These are phyloP conservation scores for Pyrenochaeta sp. DNA, from an alignment of 2,329 filamentous ascomycete species.

Conservation along the genomic window DNA sequence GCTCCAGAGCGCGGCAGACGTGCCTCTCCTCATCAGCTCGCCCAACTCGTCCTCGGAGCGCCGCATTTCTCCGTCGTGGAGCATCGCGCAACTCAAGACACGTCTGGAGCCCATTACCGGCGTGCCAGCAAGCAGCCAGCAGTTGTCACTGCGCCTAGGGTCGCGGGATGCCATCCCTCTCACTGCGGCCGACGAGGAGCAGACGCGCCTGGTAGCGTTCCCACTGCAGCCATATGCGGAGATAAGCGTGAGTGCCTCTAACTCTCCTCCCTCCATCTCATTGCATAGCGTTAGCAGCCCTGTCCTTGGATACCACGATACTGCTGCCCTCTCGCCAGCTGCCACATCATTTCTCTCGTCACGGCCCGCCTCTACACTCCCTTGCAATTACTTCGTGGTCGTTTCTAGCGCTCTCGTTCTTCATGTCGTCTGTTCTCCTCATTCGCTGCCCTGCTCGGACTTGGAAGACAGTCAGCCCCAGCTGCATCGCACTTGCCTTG, in stretches of 20 bases:
- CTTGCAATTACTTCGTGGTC: slow-evolving; percentile 8
- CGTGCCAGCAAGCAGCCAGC: slow-evolving; percentile 81
- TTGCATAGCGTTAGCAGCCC: slow-evolving; percentile 25
- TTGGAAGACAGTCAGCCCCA: slow-evolving; percentile 26
- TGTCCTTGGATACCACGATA: slow-evolving; percentile 15
- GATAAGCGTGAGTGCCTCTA: slow-evolving; percentile 72
- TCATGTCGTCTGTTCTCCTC: slow-evolving; percentile 8
- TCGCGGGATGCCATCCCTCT: slow-evolving; percentile 71
- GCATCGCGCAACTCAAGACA: slow-evolving; percentile 80
- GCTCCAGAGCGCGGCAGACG: slow-evolving; percentile 68
- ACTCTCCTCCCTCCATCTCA: slow-evolving; percentile 12
- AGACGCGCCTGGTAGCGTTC: slow-evolving; percentile 69
- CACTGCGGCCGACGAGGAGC: slow-evolving; percentile 77
- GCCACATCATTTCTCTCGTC: slow-evolving; percentile 43
- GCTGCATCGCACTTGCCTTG: slow-evolving; percentile 22
- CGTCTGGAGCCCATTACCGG: slow-evolving; percentile 95
- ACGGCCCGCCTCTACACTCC: slow-evolving; percentile 18
- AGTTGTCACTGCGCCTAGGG: slow-evolving; percentile 73
- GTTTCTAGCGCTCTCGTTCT: slow-evolving; percentile 16
- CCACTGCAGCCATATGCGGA: slow-evolving; percentile 78
- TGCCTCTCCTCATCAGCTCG: slow-evolving; percentile 78
- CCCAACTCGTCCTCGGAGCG: slow-evolving; percentile 85
- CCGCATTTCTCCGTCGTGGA: slow-evolving; percentile 92
- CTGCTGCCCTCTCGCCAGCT: slow-evolving; percentile 37
- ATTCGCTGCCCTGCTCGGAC: slow-evolving; percentile 24